Evolutionary conservation across 2,329 filamentous ascomycete species (phyloP), one percentile per base, ranked within the genome.

Genomic region (Clarireedia paspali): DNA sequence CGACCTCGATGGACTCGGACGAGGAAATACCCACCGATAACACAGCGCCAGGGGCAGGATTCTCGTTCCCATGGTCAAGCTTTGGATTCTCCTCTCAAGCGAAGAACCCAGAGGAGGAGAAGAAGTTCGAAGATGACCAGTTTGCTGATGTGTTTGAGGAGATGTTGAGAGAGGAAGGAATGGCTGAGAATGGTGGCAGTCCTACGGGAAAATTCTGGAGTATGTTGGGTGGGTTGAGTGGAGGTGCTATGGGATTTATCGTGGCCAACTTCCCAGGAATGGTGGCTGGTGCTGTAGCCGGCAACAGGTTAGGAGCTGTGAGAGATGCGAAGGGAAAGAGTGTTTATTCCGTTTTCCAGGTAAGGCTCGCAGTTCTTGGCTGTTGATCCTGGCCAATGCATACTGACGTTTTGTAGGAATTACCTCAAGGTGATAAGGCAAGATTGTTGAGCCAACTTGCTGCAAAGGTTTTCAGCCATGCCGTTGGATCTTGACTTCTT

Each of bases 291-390:
- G 90, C 89, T 2, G 91, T 96, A 2, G 92, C 91, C 0, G 94
- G 94, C 10, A 97, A 96, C 73, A 75, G 91, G 51, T 73, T 97
- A n/a, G 94, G 94, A 0, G 89, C 89, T 6, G 82, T 99, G 20
- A 79, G 94, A 56, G 94, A 99, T 73, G 84, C 88, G 34, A 91
- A 85, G 73, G 91, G 91, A 23, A 97, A 96, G 84, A 95, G 89
- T 68, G 94, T 99, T 5, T 97, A 95, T 72, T 78, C 84, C 27
- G 94, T 96, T 15, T 97, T 60, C 17, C 30, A 53, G 26, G 53
- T 55, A 34, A 50, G 53, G 50, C 14, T 27, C 27, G 10, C 7
- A 24, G 15, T 27, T 27, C 20, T 27, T 36, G 10, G 30, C 1
- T 34, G 30, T 12, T 34, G 30, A 34, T 4, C 2, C 9, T 34